Evolutionary conservation across 176 grass and related monocot species (phyloP).

Genomic region (Ensete ventricosum): DNA sequence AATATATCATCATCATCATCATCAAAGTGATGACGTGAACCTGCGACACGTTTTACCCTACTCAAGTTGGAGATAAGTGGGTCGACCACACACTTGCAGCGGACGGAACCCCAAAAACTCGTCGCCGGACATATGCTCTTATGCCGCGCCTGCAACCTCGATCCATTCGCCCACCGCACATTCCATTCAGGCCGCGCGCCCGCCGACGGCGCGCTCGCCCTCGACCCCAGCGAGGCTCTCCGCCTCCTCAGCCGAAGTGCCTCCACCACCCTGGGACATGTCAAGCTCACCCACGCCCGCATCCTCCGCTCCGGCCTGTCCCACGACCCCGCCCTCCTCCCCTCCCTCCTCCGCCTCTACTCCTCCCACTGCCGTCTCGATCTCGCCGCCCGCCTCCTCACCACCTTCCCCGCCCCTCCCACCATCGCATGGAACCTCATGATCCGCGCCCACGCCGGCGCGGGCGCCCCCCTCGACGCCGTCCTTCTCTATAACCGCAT

Average conservation of each 20-base stretch:
- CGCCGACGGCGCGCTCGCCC: neutral
- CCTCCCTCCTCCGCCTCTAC: constrained; percentile 6
- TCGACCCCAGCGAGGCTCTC: neutral
- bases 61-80: too few relatives aligned
- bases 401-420: neutral
- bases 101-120: too few relatives aligned
- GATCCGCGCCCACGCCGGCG: constrained; percentile 2
- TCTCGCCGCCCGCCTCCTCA: constrained; percentile 6
- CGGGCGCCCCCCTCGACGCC: neutral
- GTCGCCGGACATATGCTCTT: constrained; percentile 1
- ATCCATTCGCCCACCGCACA: neutral
- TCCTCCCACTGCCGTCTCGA: constrained; percentile 8
- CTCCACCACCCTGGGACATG: neutral
- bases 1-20: too few relatives aligned
- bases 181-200: neutral
- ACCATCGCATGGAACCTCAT: constrained; percentile 11
- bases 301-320: constrained; percentile 1
- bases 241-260: neutral
- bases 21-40: too few relatives aligned
- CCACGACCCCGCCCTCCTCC: constrained; percentile 1
- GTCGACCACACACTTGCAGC: too few relatives aligned
- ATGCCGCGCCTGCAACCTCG: constrained; percentile 1
- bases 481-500: constrained; percentile 13
- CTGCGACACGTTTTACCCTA: too few relatives aligned
- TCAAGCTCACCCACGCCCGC: constrained; percentile 9